phyloP scores from a whole-genome alignment of 1,139 yeast species.

The Geotrichum carabidarum region DNA sequence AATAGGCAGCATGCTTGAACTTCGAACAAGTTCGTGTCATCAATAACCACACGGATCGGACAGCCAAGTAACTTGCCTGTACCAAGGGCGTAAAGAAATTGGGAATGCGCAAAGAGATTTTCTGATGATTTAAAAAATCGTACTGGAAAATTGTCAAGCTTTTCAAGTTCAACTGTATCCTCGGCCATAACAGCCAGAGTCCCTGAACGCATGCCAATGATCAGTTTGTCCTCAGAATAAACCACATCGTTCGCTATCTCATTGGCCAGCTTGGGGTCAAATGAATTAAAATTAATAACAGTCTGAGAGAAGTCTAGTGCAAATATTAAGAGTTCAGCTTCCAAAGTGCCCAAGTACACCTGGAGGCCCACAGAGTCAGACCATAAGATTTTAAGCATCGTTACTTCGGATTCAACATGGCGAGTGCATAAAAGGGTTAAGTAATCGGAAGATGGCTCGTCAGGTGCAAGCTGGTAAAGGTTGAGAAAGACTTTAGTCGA shows the following conservation, averaged over 20 bases:
- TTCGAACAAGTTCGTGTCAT: background rate
- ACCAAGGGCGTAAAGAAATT: background rate
- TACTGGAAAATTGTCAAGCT: conserved; percentile 9
- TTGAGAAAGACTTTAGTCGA: background rate
- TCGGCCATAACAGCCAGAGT: background rate
- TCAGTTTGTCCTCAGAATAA: background rate
- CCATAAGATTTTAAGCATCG: conserved; percentile 4
- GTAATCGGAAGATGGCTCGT: background rate
- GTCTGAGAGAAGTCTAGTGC: no score
- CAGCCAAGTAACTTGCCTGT: background rate
- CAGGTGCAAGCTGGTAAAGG: background rate
- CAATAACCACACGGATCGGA: conserved; percentile 10
- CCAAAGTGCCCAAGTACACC: background rate
- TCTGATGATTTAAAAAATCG: conserved; percentile 6
- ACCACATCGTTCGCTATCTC: conserved; percentile 6
- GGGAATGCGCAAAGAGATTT: conserved; percentile 4
- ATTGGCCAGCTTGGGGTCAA: no score
- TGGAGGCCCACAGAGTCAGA: background rate
- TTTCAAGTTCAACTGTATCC: no score
- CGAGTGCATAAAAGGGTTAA: background rate
- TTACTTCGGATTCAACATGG: background rate
- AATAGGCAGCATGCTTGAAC: conserved; percentile 15
- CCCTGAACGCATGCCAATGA: conserved; percentile 12
- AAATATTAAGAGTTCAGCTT: background rate
- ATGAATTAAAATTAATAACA: background rate